These are phyloP conservation scores for Boletus tomentosulus DNA, from an alignment of 768 basidiomycete species.

Conservation along the genomic window DNA sequence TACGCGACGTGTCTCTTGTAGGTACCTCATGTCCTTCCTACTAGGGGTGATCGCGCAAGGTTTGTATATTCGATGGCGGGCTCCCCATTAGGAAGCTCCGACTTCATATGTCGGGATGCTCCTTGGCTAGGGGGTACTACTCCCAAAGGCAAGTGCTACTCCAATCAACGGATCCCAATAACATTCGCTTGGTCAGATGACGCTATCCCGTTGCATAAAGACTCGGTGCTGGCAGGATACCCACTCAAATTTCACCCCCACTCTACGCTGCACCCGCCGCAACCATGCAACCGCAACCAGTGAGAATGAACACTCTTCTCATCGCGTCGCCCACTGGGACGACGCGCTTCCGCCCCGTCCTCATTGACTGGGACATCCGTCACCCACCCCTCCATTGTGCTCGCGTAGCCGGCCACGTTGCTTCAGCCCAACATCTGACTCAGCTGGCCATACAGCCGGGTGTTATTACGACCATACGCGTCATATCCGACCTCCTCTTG, in stretches of 20 bases:
- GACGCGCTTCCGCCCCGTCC: slow-evolving; percentile 9
- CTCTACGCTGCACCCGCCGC: slow-evolving; percentile 3
- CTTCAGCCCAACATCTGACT: slow-evolving; percentile 27
- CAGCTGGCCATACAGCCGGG: slow-evolving; percentile 44
- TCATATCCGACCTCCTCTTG: slow-evolving; percentile 46
- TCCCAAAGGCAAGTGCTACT: slow-evolving; percentile 15
- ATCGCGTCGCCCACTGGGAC: slow-evolving; percentile 9
- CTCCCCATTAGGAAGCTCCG: slow-evolving; percentile 2
- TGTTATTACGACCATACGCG: slow-evolving; percentile 31
- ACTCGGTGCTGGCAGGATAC: neutral
- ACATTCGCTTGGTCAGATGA: neutral
- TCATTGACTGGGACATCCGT: slow-evolving; percentile 50
- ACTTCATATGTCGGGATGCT: neutral
- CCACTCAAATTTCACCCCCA: neutral
- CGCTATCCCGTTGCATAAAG: slow-evolving; percentile 15
- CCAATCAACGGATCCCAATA: slow-evolving; percentile 6
- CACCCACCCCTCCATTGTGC: slow-evolving; percentile 33
- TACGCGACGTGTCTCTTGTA: neutral
- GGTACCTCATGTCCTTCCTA: neutral
- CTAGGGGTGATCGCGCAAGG: neutral
- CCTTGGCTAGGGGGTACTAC: slow-evolving; percentile 2
- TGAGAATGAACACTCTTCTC: slow-evolving; percentile 19
- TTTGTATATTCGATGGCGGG: slow-evolving; percentile 7
- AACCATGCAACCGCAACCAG: slow-evolving; percentile 15
- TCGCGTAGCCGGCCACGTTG: slow-evolving; percentile 5